phyloP scores from a whole-genome alignment of 139 green algal genomes.

The Micractinium sp. region DNA sequence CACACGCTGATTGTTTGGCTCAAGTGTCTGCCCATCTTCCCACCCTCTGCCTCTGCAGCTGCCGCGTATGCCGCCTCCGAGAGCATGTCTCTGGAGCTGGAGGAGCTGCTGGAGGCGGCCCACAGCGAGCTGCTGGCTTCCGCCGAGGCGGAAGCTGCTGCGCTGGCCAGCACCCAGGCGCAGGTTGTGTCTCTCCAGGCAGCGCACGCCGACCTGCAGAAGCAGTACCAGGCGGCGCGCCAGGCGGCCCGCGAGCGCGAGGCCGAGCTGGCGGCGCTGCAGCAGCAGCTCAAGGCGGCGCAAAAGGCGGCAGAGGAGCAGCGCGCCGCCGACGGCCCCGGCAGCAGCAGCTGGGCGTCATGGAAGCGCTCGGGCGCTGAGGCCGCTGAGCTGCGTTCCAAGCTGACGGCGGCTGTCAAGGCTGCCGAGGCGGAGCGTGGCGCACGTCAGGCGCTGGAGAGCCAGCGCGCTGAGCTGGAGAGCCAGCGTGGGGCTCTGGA shows the following conservation, averaged over 20 bases:
- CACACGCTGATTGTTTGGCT: not conserved
- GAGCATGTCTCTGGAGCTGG: slow-evolving; percentile 1
- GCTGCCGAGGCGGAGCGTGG: not conserved
- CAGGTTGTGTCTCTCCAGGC: not conserved
- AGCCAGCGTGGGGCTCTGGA: not conserved
- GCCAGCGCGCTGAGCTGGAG: slow-evolving; percentile 7
- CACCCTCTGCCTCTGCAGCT: not conserved
- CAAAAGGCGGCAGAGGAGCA: not conserved
- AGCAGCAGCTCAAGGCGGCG: not conserved
- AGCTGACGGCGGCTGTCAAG: not conserved
- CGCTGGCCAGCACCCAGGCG: not conserved
- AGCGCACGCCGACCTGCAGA: not conserved
- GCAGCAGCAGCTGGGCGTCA: not conserved
- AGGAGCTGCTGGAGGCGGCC: slow-evolving; percentile 9
- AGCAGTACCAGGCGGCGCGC: not conserved
- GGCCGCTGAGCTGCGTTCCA: not conserved
- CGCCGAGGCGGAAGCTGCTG: not conserved
- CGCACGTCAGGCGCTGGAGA: not conserved
- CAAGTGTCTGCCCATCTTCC: not conserved
- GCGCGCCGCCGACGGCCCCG: not conserved
- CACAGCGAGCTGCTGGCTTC: slow-evolving; percentile 9
- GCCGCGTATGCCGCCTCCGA: not conserved
- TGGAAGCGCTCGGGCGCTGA: not conserved
- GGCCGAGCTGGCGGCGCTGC: not conserved
- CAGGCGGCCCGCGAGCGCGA: not conserved